Conservation (phyloP, 2,329 filamentous ascomycete species). For the Colletotrichum sp. region DNA sequence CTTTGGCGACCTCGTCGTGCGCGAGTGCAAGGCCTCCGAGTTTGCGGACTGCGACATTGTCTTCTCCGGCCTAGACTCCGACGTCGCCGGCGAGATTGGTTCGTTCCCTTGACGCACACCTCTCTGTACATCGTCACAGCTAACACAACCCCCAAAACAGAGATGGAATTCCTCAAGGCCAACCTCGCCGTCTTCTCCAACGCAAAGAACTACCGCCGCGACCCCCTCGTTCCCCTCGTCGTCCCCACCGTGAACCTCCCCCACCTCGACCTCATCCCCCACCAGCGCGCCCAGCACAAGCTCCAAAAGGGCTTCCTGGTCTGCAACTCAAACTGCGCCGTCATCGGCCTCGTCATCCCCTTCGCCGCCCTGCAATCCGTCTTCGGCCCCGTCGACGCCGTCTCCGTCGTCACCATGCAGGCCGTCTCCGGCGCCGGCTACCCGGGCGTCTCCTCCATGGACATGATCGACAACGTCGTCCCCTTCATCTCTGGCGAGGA, state of each 20-base stretch:
- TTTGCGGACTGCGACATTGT: constrained; percentile 92
- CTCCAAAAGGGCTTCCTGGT: constrained; percentile 89
- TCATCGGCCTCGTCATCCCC: constrained; percentile 94
- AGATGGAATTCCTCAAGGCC: constrained; percentile 88
- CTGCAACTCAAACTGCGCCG: constrained; percentile 98
- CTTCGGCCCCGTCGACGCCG: constrained; percentile 81
- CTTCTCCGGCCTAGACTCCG: constrained; percentile 90
- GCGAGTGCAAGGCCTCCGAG: constrained; percentile 81
- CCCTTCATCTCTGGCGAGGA: constrained; percentile 94
- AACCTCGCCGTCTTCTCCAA: constrained; percentile 96
- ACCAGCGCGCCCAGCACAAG: constrained; percentile 77
- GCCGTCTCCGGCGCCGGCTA: constrained; percentile 93
- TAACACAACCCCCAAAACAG: constrained; percentile 46
- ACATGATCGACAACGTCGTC: constrained; percentile 94
- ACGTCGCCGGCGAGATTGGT: constrained; percentile 93
- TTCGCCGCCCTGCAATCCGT: constrained; percentile 87
- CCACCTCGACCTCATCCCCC: constrained; percentile 87
- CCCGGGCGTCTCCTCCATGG: constrained; percentile 90
- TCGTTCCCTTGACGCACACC: constrained; percentile 31
- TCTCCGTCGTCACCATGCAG: constrained; percentile 89
- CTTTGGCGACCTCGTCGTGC: constrained; percentile 81
- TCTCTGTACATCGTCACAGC: neutral
- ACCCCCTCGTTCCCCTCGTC: constrained; percentile 89
- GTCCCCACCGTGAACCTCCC: constrained; percentile 93
- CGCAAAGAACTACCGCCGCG: constrained; percentile 94